phyloP scores from a whole-genome alignment of 306 rosid genomes.

The Erythrophleum fordii region DNA sequence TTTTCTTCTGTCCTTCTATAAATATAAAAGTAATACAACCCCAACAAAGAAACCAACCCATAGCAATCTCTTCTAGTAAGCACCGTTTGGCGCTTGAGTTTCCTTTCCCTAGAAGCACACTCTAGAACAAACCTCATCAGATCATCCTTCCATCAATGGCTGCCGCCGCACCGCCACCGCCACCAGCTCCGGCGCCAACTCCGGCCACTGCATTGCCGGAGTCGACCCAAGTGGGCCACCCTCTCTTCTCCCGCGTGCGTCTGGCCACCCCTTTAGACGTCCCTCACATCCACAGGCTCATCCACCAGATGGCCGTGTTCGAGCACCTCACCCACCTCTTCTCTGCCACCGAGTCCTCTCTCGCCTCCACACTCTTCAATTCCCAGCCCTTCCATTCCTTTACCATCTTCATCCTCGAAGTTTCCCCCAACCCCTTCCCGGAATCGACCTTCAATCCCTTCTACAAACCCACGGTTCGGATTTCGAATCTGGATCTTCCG shows the following conservation, averaged over 20 bases:
- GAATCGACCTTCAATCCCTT: slow-evolving; percentile 29
- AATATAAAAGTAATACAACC: too few species aligned
- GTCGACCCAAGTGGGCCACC: slow-evolving; percentile 51
- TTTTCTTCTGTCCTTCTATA: too few species aligned
- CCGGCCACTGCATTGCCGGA: slow-evolving; percentile 37
- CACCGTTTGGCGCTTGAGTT: too few species aligned
- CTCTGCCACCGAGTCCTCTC: slow-evolving; percentile 74
- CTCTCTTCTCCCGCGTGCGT: slow-evolving; percentile 77
- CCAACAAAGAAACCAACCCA: too few species aligned
- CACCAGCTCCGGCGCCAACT: slow-evolving; percentile 57
- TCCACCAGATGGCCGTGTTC: slow-evolving; percentile 83
- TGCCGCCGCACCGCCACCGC: slow-evolving; percentile 87
- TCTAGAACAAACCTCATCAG: too few species aligned
- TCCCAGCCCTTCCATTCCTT: slow-evolving; percentile 74
- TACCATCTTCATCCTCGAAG: slow-evolving; percentile 82
- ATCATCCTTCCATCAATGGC: slow-evolving; percentile 73
- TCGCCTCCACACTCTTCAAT: slow-evolving; percentile 68
- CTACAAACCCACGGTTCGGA: slow-evolving; percentile 45
- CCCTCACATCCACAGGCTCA: slow-evolving; percentile 83
- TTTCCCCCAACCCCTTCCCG: slow-evolving; percentile 57
- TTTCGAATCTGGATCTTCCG: slow-evolving; percentile 56
- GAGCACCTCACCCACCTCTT: slow-evolving; percentile 70
- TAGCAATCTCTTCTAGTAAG: too few species aligned
- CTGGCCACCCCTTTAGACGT: slow-evolving; percentile 66
- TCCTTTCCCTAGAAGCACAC: too few species aligned